Percentiles rank a stretch among this genome's conserved stretches.
Evolutionary conservation across 2,329 filamentous ascomycete genomes (phyloP).

Genomic region (Arthroderma uncinatum): DNA sequence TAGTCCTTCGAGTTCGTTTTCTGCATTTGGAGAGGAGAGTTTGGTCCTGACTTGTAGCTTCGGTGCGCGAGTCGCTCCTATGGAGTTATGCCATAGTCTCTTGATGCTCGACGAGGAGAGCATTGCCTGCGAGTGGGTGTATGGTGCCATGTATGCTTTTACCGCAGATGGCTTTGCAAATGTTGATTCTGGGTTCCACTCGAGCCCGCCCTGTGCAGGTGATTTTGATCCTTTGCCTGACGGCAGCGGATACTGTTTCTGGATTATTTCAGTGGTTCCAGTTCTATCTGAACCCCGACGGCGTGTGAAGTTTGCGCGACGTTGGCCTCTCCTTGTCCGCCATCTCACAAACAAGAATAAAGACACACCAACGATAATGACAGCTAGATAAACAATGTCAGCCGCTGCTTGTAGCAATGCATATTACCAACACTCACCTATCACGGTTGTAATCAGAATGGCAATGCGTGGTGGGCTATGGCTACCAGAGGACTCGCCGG

Average conservation of each 20-base stretch:
- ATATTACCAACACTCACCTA: not conserved
- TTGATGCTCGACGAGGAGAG: slow-evolving; percentile 9
- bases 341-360: not conserved
- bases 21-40: not conserved
- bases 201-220: not conserved
- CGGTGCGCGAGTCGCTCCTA: not conserved
- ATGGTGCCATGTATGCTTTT: not conserved
- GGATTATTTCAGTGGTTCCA: not conserved
- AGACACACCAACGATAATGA: not conserved
- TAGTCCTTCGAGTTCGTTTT: not conserved
- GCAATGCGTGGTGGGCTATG: not conserved
- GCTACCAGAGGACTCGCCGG: not conserved
- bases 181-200: slow-evolving; percentile 13
- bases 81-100: slow-evolving; percentile 6
- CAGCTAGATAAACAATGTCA: not conserved
- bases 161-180: slow-evolving; percentile 12
- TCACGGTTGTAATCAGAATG: not conserved
- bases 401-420: not conserved
- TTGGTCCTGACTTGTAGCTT: slow-evolving; percentile 7
- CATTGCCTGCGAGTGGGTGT: slow-evolving; percentile 4
- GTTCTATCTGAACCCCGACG: not conserved
- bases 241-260: not conserved
- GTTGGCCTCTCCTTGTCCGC: not conserved
- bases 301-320: not conserved
- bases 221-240: not conserved